Base-by-base conservation (phyloP, 164 flowering plant species). In the Nelumbo lutea region DNA sequence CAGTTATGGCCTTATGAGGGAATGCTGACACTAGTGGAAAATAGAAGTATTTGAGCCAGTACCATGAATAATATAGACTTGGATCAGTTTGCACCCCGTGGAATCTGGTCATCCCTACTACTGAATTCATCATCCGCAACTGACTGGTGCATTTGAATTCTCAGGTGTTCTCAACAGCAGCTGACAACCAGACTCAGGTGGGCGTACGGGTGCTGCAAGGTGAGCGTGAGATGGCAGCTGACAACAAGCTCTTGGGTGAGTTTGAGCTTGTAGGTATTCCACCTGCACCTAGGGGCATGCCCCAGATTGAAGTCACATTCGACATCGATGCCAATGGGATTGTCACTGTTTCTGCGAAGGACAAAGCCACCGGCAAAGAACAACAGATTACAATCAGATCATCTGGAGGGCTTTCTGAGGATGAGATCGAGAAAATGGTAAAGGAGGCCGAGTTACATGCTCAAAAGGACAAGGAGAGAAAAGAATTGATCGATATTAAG, bases 271-370 rank as follows among this genome's bases (percentile, higher is more conserved):
- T 75, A 44, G 88, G 88, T 15, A 73, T 85, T 61, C 88, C 86
- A 53, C 86, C 86, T n/a, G 83, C 88, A 6, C 86, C 88, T 4
- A 78, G 88, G 63, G 86, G 88, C 57, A 55, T 79, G 76, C 88
- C 88, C 1, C 86, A 85, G 72, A 83, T 83, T 46, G 88, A 85
- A 71, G 88, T 85, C 53, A 76, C 88, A 10, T 85, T 85, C 13
- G 88, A 85, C 64, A 85, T 85, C 14, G 88, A 85, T 78, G 86
- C 88, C 69, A 83, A 83, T 69, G 88, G 86, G 2, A 84, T 83
- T 46, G 88, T 83, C 41, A 84, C 82, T 0, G 88, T 85, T 0
- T 85, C 84, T 53, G 86, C 88, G 64, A 85, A 83, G 78, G 88
- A 85, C 53, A 83, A 85, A 72, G 69, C 83, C 6, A 81, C 84